These are phyloP conservation scores for Spinacia oleracea DNA, from an alignment of 179 eudicot genomes.

Conservation along the genomic window DNA sequence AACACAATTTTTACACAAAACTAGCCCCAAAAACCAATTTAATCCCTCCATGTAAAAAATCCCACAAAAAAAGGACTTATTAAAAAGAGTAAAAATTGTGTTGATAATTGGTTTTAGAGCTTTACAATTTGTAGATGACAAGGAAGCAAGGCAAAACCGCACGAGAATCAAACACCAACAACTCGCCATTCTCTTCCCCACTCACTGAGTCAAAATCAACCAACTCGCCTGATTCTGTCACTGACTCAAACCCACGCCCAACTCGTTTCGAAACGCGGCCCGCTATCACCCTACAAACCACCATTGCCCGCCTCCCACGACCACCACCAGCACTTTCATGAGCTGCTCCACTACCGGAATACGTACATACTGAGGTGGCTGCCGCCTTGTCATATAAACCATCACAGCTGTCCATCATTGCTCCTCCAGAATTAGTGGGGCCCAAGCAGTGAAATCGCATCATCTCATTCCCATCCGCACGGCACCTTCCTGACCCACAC, in stretches of 20 bases:
- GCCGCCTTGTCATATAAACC: slow-evolving; percentile 42
- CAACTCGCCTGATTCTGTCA: not conserved
- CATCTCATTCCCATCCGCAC: slow-evolving; percentile 77
- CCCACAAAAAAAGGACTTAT: not conserved
- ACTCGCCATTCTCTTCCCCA: slow-evolving; percentile 72
- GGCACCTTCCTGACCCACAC: slow-evolving; percentile 39
- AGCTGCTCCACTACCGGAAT: slow-evolving; percentile 76
- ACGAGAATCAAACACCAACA: slow-evolving; percentile 80
- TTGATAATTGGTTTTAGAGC: slow-evolving; percentile 16
- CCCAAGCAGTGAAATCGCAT: slow-evolving; percentile 67
- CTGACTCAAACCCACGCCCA: slow-evolving; percentile 46
- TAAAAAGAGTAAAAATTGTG: slow-evolving; percentile 20
- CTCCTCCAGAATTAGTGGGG: slow-evolving; percentile 34
- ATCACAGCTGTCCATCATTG: slow-evolving; percentile 29
- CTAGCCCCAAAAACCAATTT: slow-evolving; percentile 4
- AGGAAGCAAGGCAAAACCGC: slow-evolving; percentile 94
- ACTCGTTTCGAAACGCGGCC: slow-evolving; percentile 60
- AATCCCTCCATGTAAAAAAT: not conserved
- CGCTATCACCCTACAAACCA: slow-evolving; percentile 85
- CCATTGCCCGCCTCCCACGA: slow-evolving; percentile 74
- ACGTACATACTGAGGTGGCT: slow-evolving; percentile 49
- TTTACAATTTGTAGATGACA: slow-evolving; percentile 61
- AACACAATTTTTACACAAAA: slow-evolving; percentile 29
- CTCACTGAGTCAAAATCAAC: slow-evolving; percentile 59
- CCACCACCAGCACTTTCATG: slow-evolving; percentile 82